Evolutionary conservation across 345 rosid genomes (phyloP).

Genomic region (Salix udensis): DNA sequence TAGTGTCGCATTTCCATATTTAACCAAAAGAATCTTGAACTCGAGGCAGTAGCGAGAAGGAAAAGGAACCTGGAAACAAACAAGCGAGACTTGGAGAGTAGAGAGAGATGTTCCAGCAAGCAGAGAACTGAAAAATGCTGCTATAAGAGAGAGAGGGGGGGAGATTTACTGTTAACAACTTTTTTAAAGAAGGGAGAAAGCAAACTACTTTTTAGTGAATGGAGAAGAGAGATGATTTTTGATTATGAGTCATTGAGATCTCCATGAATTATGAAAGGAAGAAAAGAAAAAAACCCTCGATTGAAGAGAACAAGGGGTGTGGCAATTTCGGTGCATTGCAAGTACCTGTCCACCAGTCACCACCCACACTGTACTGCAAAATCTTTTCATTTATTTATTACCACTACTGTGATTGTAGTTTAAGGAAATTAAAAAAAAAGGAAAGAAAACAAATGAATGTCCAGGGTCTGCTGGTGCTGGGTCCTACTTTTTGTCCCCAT

Average conservation of each 20-base stretch:
- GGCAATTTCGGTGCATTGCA: conserved; percentile 49
- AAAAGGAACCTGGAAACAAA: not conserved
- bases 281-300: conserved; percentile 31
- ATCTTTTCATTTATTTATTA: not conserved
- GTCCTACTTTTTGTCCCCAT: not conserved
- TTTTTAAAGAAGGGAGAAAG: conserved; percentile 3
- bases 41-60: conserved; percentile 7
- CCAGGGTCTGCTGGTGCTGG: no score
- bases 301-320: conserved; percentile 37
- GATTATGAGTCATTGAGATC: conserved; percentile 25
- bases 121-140: conserved; percentile 13
- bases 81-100: not conserved
- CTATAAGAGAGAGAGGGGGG: not conserved
- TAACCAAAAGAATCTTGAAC: conserved; percentile 13
- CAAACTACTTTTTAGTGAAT: conserved; percentile 14
- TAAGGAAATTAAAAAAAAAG: not conserved
- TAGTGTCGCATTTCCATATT: not conserved
- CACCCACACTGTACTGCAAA: not conserved
- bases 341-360: conserved; percentile 19
- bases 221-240: conserved; percentile 11
- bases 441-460: no score
- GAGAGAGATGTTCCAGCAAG: not conserved
- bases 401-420: not conserved
- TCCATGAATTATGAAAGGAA: conserved; percentile 34
- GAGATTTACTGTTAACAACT: no score